Percentiles rank a stretch among this genome's conserved stretches.
phyloP scores from a whole-genome alignment of 2,329 filamentous ascomycete species.

The Botryosphaeria agaves region DNA sequence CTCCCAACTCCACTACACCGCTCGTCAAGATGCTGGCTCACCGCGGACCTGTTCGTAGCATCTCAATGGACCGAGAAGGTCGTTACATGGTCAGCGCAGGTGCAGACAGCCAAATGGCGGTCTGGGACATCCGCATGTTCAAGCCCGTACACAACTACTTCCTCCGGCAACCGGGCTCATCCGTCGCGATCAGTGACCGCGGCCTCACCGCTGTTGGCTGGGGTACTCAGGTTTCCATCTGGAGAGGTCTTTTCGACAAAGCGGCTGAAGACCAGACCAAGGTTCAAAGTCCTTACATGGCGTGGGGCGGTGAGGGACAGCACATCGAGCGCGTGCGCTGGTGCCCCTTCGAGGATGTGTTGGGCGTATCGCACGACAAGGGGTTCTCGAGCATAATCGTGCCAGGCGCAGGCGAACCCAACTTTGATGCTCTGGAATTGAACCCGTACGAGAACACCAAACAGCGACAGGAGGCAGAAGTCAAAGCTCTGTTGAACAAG shows the following conservation, averaged over 20 bases:
- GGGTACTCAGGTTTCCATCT: conserved; percentile 78
- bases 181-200: conserved; percentile 75
- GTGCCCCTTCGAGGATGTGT: conserved; percentile 89
- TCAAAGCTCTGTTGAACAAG: conserved; percentile 83
- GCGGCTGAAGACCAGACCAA: conserved; percentile 54
- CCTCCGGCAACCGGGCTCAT: conserved; percentile 64
- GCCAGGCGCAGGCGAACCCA: conserved; percentile 89
- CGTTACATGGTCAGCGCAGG: conserved; percentile 91
- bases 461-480: conserved; percentile 83
- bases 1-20: conserved; percentile 71
- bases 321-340: conserved; percentile 67
- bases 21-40: conserved; percentile 86
- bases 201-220: conserved; percentile 79
- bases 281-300: conserved; percentile 78
- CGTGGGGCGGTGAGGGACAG: conserved; percentile 75
- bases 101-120: conserved; percentile 79
- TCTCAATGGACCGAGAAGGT: conserved; percentile 77
- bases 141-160: conserved; percentile 84
- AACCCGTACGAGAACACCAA: conserved; percentile 92
- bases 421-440: conserved; percentile 82
- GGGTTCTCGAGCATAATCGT: conserved; percentile 85
- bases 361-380: conserved; percentile 67
- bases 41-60: conserved; percentile 67
- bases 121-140: conserved; percentile 92
- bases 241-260: conserved; percentile 77